phyloP scores from a whole-genome alignment of 352 stramenopile species.

The Plasmopara halstedii region DNA sequence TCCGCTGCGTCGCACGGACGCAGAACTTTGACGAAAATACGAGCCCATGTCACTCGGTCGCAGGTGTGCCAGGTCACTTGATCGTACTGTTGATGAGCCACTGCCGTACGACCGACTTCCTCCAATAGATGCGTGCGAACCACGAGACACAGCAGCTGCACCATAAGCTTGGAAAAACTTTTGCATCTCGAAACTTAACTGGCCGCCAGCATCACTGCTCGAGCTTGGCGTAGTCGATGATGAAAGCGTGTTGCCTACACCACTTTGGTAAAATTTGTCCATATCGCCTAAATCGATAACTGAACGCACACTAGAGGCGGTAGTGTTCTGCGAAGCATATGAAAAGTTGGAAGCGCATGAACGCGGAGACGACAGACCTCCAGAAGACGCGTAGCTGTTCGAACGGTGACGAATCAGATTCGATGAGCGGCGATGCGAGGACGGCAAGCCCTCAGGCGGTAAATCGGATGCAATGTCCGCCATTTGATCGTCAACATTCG shows the following conservation, averaged over 20 bases:
- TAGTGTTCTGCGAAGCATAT: slow-evolving; percentile 63
- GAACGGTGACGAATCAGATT: slow-evolving; percentile 28
- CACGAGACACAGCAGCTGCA: slow-evolving; percentile 17
- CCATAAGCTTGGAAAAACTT: slow-evolving; percentile 67
- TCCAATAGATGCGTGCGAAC: slow-evolving; percentile 21
- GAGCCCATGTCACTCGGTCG: slow-evolving; percentile 22
- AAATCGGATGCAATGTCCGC: slow-evolving; percentile 14
- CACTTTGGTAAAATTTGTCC: slow-evolving; percentile 68
- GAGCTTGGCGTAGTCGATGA: slow-evolving; percentile 28
- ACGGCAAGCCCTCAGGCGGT: slow-evolving; percentile 8
- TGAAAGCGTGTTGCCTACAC: slow-evolving; percentile 15
- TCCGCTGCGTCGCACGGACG: slow-evolving; percentile 14
- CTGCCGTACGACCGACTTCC: slow-evolving; percentile 40
- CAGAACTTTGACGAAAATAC: slow-evolving; percentile 30
- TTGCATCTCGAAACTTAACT: slow-evolving; percentile 58
- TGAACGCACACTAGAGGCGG: slow-evolving; percentile 50
- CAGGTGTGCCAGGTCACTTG: slow-evolving; percentile 39
- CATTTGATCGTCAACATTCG: slow-evolving; percentile 8
- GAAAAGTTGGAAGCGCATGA: slow-evolving; percentile 72
- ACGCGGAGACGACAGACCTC: slow-evolving; percentile 47
- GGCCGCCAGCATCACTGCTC: slow-evolving; percentile 28
- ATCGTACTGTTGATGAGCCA: slow-evolving; percentile 41
- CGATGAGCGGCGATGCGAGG: slow-evolving; percentile 16
- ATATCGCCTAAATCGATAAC: slow-evolving; percentile 74
- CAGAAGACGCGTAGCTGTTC: slow-evolving; percentile 60